Conservation (phyloP, 306 rosid genomes). For the Lathyrus tuberosus region DNA sequence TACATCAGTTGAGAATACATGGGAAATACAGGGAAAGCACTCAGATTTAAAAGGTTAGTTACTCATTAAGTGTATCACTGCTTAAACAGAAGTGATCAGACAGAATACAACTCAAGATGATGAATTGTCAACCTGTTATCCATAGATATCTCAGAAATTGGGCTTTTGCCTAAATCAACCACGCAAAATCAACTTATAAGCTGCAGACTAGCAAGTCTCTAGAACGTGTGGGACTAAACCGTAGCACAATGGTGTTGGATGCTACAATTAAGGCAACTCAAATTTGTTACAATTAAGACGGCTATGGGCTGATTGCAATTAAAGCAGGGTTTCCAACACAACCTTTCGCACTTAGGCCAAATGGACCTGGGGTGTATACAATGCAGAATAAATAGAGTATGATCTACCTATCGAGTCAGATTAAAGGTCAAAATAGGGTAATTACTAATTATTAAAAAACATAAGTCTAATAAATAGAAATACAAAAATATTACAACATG, state of each 20-base stretch:
- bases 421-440: too few species aligned
- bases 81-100: conserved; percentile 22
- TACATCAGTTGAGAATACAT: conserved; percentile 10
- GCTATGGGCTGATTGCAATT: background rate
- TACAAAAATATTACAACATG: background rate
- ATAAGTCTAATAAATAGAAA: background rate
- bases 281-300: background rate
- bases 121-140: conserved; percentile 10
- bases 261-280: background rate
- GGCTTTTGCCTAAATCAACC: background rate
- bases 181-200: background rate
- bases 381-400: background rate
- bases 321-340: background rate
- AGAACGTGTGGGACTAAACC: background rate
- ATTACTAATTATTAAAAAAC: too few species aligned
- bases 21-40: background rate
- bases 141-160: background rate
- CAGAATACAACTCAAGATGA: conserved; percentile 11
- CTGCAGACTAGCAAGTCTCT: background rate
- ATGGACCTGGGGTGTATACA: background rate
- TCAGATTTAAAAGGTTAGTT: conserved; percentile 11
- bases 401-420: too few species aligned
- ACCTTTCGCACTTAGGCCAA: background rate
- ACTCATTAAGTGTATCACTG: background rate
- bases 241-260: background rate